A percentile compares a stretch with the other conserved stretches of the same genome.
Conservation (phyloP, 2,329 filamentous ascomycete genomes). For the Paradendryphiella salina region DNA sequence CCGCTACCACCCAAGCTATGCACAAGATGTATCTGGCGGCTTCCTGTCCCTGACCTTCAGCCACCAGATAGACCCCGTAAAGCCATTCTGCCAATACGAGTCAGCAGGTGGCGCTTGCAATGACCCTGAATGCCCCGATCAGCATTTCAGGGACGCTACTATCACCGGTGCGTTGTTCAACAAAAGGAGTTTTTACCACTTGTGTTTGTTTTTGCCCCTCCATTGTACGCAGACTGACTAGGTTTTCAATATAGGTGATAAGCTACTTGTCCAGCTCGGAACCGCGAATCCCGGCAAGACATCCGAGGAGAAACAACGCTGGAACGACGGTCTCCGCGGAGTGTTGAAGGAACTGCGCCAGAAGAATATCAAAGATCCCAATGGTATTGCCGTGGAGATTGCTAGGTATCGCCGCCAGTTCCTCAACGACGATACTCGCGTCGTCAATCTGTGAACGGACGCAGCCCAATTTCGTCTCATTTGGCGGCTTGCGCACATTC, state of each 20-base stretch:
- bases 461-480: not conserved
- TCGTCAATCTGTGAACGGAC: conserved; percentile 41
- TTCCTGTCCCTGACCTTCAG: conserved; percentile 92
- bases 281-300: conserved; percentile 64
- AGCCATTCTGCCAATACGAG: conserved; percentile 76
- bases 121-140: conserved; percentile 70
- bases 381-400: conserved; percentile 47
- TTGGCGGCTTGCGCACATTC: conserved; percentile 4
- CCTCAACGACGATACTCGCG: conserved; percentile 46
- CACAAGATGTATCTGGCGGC: conserved; percentile 69
- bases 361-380: conserved; percentile 44
- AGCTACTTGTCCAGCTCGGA: conserved; percentile 72
- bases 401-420: conserved; percentile 47
- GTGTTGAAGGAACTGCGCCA: conserved; percentile 46
- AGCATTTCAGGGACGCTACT: conserved; percentile 78
- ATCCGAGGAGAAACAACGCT: conserved; percentile 61
- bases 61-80: conserved; percentile 79
- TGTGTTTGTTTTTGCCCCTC: conserved; percentile 35
- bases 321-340: conserved; percentile 45
- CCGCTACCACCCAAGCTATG: conserved; percentile 82
- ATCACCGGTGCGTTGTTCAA: conserved; percentile 69
- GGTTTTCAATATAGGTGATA: conserved; percentile 61
- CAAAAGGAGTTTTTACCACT: conserved; percentile 23
- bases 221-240: conserved; percentile 47
- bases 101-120: conserved; percentile 72